phyloP scores from a whole-genome alignment of 2,329 filamentous ascomycete species.

The Colletotrichum sp. region DNA sequence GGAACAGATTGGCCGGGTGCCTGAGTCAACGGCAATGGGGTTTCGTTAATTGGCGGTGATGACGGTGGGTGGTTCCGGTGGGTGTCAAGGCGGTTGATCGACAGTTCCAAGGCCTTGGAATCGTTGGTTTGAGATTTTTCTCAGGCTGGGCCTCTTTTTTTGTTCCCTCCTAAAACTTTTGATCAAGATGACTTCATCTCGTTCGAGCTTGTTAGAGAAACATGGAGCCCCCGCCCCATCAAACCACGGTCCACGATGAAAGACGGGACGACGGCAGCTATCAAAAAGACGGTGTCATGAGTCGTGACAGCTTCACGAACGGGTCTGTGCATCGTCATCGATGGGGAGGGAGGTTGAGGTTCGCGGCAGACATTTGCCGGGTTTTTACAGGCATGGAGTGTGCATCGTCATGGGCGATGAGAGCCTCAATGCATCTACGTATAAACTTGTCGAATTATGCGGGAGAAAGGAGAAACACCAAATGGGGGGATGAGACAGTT shows the following conservation, averaged over 20 bases:
- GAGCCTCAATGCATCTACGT: not conserved
- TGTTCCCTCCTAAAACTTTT: not conserved
- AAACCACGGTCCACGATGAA: not conserved
- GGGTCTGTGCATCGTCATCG: not conserved
- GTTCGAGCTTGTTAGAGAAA: not conserved
- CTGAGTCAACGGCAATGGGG: not conserved
- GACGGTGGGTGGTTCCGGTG: not conserved
- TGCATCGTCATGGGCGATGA: not conserved
- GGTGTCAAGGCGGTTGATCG: not conserved
- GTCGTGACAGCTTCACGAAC: not conserved
- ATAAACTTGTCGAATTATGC: not conserved
- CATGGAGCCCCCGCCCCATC: not conserved
- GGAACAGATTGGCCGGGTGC: not conserved
- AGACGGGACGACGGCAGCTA: not conserved
- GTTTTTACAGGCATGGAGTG: not conserved
- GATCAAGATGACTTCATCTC: conserved; percentile 4
- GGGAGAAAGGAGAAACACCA: not conserved
- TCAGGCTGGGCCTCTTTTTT: not conserved
- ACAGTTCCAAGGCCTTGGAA: not conserved
- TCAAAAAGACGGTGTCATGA: not conserved
- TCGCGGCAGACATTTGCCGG: not conserved
- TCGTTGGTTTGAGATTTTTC: not conserved
- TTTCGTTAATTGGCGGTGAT: not conserved
- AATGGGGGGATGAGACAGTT: not conserved
- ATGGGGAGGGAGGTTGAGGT: not conserved